phyloP scores from a whole-genome alignment of 108 stramenopile genomes.

The Nitzschia sp. region DNA sequence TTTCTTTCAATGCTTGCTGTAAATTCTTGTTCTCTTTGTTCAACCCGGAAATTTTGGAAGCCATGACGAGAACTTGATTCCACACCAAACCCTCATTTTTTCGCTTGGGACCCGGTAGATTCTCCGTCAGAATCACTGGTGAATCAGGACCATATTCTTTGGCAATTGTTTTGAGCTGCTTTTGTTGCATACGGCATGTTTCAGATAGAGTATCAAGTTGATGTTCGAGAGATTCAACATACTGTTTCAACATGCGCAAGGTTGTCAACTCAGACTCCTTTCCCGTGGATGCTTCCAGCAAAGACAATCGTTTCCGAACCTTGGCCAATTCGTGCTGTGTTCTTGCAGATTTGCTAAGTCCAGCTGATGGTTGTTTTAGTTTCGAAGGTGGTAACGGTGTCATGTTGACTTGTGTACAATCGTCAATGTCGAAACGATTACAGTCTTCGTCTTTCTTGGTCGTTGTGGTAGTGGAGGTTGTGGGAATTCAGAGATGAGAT shows the following conservation, averaged over 20 bases:
- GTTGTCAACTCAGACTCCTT: neutral
- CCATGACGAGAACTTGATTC: slow-evolving; percentile 6
- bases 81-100: neutral
- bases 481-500: too few species aligned
- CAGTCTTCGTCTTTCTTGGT: too few species aligned
- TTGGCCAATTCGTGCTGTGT: too few species aligned
- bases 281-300: too few species aligned
- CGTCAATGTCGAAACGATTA: too few species aligned
- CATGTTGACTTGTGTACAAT: neutral
- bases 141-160: too few species aligned
- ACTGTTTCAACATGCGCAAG: slow-evolving; percentile 6
- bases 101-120: neutral
- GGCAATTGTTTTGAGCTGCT: neutral
- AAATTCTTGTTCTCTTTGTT: slow-evolving; percentile 4
- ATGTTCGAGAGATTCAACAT: slow-evolving; percentile 1
- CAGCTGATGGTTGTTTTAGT: neutral
- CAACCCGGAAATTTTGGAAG: neutral
- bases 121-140: too few species aligned
- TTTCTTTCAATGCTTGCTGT: neutral
- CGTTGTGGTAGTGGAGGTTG: too few species aligned
- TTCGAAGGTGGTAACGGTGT: neutral
- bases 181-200: slow-evolving; percentile 4
- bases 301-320: too few species aligned
- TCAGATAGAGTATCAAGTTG: neutral
- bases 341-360: neutral